Evolutionary conservation across 2,329 filamentous ascomycete species (phyloP), one percentile per base, ranked within the genome.

Genomic region (Leptosphaerulina australis): DNA sequence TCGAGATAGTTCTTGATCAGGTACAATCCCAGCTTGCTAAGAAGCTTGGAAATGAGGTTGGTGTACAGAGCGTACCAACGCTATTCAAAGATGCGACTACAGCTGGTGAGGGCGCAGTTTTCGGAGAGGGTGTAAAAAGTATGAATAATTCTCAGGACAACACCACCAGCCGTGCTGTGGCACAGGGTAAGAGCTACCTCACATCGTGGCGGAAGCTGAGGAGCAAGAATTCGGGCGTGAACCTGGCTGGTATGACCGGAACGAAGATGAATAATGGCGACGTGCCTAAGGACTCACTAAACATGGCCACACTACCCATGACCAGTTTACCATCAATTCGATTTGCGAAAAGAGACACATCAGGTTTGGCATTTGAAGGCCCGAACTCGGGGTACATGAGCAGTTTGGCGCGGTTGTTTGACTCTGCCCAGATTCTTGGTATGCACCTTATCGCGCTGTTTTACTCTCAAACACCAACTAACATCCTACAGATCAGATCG

Each of bases 371-470:
- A 53, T 96, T 93, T 62, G 82, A 85, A 24, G 94, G 94, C 0
- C 91, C 92, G 2, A 90, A 97, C 72, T 86, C 88, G 20, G 84
- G 87, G 59, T 99, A 99, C 71, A 97, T 97, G 91, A 84, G 85
- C 62, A 88, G 91, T 58, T 79, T 99, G 68, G 93, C 92, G 61
- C 86, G 88, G 62, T 77, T 99, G 59, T 99, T 96, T 72, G 94
- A 97, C 76, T 91, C 92, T 58, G 93, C 87, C 44, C 94, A 97
- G 76, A 84, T 92, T 49, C 80, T 99, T 69, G 94, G 94, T 97
- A 82, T 79, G 86, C 76, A 20, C 29, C 10, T 24, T 8, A 5
- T 12, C 36, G 24, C 31, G 34, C 20, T 6, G 10, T 8, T 14
- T 30, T 6, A 3, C n/a, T 15, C 20, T n/a, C 21, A 0, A 26